These are phyloP conservation scores for Aegle marmelos DNA, from an alignment of 345 rosid species.

Conservation along the genomic window DNA sequence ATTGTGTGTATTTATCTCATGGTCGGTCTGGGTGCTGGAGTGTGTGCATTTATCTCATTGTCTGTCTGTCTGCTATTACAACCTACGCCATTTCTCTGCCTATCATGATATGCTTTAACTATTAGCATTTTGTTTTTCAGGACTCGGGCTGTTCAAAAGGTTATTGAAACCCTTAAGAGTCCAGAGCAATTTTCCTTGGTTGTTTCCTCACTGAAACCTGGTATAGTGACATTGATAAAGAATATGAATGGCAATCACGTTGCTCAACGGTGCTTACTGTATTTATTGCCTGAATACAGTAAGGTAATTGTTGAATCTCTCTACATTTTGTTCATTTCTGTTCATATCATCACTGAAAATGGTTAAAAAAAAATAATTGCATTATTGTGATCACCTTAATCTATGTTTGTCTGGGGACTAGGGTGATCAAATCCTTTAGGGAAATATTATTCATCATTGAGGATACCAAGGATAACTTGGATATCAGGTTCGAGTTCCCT, in stretches of 20 bases:
- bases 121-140: conserved; percentile 28
- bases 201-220: conserved; percentile 59
- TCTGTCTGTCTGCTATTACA: not conserved
- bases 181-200: conserved; percentile 56
- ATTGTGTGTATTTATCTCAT: not conserved
- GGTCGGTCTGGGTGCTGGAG: not conserved
- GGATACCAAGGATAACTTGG: not conserved
- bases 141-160: conserved; percentile 84
- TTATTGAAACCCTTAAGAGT: conserved; percentile 56
- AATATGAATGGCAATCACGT: conserved; percentile 80
- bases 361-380: too few species aligned
- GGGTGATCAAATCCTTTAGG: not conserved
- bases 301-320: conserved; percentile 33
- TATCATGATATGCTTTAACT: not conserved
- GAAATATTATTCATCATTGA: not conserved
- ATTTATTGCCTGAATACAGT: conserved; percentile 50
- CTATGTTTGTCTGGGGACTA: not conserved
- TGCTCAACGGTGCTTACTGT: conserved; percentile 70
- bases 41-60: not conserved
- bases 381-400: not conserved
- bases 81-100: not conserved
- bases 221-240: conserved; percentile 65
- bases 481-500: too few species aligned
- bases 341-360: not conserved
- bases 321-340: not conserved